A percentile compares a stretch with the other conserved stretches of the same genome.
Evolutionary conservation across 1,284 basidiomycete genomes (phyloP).

Genomic region (Ceratobasidium sp.): DNA sequence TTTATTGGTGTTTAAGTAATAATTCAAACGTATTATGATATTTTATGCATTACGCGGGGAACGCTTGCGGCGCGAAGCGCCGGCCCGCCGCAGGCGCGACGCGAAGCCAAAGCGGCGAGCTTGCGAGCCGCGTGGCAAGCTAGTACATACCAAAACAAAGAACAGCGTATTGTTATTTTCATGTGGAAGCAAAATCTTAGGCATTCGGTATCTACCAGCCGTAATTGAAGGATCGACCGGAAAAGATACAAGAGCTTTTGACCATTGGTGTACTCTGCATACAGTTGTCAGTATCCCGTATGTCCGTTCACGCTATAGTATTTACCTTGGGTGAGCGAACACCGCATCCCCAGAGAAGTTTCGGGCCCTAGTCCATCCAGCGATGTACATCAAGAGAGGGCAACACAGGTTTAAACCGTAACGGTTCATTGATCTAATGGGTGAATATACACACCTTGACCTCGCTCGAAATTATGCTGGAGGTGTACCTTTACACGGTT

Average conservation of each 20-base stretch:
- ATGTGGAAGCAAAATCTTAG: too few species aligned
- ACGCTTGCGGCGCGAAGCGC: too few species aligned
- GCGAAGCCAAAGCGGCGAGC: too few species aligned
- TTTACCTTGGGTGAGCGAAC: slow-evolving; percentile 29
- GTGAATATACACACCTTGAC: slow-evolving; percentile 55
- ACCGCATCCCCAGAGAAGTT: slow-evolving; percentile 51
- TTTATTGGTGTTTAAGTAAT: too few species aligned
- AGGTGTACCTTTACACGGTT: slow-evolving; percentile 82
- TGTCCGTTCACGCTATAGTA: background rate
- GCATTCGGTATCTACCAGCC: background rate
- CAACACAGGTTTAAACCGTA: slow-evolving; percentile 54
- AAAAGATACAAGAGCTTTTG: background rate
- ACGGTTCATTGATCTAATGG: background rate
- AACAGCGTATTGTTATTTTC: too few species aligned
- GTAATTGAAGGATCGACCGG: background rate
- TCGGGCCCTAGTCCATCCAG: slow-evolving; percentile 53
- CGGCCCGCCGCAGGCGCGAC: too few species aligned
- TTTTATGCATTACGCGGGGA: too few species aligned
- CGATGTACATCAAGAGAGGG: slow-evolving; percentile 55
- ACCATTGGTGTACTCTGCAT: slow-evolving; percentile 24
- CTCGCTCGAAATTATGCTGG: slow-evolving; percentile 80
- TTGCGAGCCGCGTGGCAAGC: too few species aligned
- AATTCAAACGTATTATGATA: too few species aligned
- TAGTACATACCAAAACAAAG: too few species aligned
- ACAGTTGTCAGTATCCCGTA: background rate